phyloP scores from a whole-genome alignment of 257 asterid genomes.

The Catharanthus roseus region DNA sequence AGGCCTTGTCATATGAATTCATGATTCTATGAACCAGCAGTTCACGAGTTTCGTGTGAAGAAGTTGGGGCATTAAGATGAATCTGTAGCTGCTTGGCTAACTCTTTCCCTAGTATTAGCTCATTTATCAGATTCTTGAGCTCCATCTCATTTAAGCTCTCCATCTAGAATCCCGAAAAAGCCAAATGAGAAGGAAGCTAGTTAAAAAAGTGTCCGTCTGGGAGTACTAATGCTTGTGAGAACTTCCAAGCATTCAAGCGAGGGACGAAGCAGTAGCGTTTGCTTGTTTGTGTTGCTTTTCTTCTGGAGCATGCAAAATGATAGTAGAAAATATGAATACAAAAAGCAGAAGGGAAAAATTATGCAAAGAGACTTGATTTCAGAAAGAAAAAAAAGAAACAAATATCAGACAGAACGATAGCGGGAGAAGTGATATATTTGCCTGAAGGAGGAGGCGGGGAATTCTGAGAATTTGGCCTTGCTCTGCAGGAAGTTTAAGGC shows the following conservation, averaged over 20 bases:
- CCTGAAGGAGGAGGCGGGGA: background rate
- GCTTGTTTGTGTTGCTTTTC: too few relatives aligned
- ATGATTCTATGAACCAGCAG: slow-evolving; percentile 48
- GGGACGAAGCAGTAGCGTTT: background rate
- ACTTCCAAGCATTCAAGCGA: background rate
- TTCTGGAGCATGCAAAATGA: too few relatives aligned
- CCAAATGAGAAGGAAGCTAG: background rate
- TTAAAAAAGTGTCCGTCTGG: too few relatives aligned
- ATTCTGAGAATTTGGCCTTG: background rate
- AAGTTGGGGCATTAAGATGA: slow-evolving; percentile 37
- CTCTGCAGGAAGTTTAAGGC: slow-evolving; percentile 3
- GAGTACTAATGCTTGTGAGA: background rate
- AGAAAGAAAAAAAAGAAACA: background rate
- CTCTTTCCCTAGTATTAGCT: slow-evolving; percentile 57
- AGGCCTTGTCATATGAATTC: slow-evolving; percentile 44
- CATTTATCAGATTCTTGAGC: slow-evolving; percentile 31
- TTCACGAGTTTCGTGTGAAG: slow-evolving; percentile 36
- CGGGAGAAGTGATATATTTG: too few relatives aligned
- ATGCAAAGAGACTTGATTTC: too few relatives aligned
- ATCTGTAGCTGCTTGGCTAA: slow-evolving; percentile 54
- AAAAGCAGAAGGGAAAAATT: background rate
- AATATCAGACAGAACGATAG: too few relatives aligned
- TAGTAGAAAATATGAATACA: background rate
- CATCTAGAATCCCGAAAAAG: slow-evolving; percentile 24
- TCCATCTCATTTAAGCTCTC: slow-evolving; percentile 35